Conservation (phyloP, 805 yeast species). For the Kodamaea fukazawae region DNA sequence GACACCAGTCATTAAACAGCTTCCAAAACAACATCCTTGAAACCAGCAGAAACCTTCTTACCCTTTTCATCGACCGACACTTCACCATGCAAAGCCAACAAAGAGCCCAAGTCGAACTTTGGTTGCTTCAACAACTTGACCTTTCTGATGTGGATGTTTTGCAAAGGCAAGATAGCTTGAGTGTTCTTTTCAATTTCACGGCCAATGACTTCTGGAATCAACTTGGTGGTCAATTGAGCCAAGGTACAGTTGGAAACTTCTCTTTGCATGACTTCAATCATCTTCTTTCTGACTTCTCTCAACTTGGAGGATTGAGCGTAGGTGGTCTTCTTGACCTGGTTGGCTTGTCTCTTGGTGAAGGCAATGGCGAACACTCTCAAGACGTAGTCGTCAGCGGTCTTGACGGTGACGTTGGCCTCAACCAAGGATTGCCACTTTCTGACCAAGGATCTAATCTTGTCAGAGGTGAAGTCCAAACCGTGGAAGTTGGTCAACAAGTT, state of each 20-base stretch:
- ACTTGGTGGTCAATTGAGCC: constrained; percentile 94
- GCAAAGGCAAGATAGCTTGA: constrained; percentile 92
- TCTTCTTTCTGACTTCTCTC: constrained; percentile 95
- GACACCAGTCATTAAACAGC: constrained; percentile 57
- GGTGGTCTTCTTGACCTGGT: constrained; percentile 95
- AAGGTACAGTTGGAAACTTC: constrained; percentile 93
- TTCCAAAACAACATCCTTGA: constrained; percentile 99
- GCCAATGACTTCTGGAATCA: constrained; percentile 97
- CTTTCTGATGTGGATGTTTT: constrained; percentile 97
- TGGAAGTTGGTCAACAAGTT: constrained; percentile 98
- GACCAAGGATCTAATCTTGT: constrained; percentile 93
- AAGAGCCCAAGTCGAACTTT: constrained; percentile 95
- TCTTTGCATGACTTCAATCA: constrained; percentile 91
- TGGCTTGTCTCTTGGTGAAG: constrained; percentile 95
- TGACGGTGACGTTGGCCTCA: constrained; percentile 96
- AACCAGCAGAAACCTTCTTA: constrained; percentile 94
- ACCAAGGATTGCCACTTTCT: constrained; percentile 99
- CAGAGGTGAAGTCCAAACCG: constrained; percentile 97
- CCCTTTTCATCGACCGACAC: constrained; percentile 86
- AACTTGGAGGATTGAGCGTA: constrained; percentile 97
- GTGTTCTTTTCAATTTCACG: constrained; percentile 97
- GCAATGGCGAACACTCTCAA: constrained; percentile 96
- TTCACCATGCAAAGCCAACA: constrained; percentile 98
- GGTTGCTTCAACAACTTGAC: constrained; percentile 98
- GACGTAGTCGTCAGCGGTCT: constrained; percentile 96